Evolutionary conservation across 164 flowering plant genomes (phyloP).

Genomic region (Echeveria elegans): DNA sequence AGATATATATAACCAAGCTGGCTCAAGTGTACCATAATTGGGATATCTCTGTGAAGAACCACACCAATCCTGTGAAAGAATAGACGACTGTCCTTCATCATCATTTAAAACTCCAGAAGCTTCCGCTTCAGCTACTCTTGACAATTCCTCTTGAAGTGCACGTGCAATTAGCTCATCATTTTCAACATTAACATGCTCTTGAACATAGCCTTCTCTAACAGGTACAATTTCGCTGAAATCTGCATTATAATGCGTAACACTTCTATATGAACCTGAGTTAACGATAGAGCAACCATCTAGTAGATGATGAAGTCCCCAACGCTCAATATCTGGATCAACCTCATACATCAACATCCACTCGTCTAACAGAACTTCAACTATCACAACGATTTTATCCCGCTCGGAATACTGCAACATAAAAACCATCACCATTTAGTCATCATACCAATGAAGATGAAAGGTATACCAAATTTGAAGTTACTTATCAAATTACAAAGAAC

Average conservation of each 20-base stretch:
- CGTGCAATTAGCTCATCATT: constrained; percentile 35
- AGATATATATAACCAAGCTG: background rate
- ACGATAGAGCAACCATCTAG: constrained; percentile 22
- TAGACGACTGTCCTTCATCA: constrained; percentile 18
- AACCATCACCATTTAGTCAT: no score
- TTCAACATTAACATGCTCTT: constrained; percentile 17
- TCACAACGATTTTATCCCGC: no score
- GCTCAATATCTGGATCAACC: constrained; percentile 1
- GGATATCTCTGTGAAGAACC: constrained; percentile 16
- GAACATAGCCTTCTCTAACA: constrained; percentile 25
- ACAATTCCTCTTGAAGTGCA: constrained; percentile 30
- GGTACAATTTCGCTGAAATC: constrained; percentile 17
- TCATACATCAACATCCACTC: constrained; percentile 10
- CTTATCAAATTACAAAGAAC: no score
- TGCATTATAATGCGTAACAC: constrained; percentile 19
- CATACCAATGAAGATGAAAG: no score
- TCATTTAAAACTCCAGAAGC: constrained; percentile 14
- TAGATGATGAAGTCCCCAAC: constrained; percentile 33
- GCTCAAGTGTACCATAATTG: constrained; percentile 14
- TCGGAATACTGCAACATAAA: no score
- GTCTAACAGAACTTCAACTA: no score
- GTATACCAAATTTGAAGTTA: no score
- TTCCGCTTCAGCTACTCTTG: constrained; percentile 24
- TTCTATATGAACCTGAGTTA: constrained; percentile 10
- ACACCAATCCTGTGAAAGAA: constrained; percentile 31